phyloP scores from a whole-genome alignment of 345 rosid genomes.

The Salix koriyanagi region DNA sequence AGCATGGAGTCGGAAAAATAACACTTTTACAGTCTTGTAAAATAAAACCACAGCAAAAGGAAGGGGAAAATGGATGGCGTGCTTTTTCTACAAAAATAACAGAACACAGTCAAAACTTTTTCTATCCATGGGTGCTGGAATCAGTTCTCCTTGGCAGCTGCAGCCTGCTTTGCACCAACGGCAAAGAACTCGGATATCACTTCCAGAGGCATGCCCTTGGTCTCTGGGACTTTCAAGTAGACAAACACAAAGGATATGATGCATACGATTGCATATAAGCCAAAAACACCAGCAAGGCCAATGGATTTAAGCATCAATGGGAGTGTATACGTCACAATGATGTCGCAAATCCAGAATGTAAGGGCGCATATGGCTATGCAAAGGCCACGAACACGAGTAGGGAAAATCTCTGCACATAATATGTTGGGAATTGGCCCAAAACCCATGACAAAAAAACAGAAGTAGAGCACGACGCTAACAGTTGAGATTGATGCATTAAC shows the following conservation, averaged over 20 bases:
- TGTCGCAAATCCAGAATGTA: constrained; percentile 74
- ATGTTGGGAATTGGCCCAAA: constrained; percentile 95
- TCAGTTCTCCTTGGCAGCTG: constrained; percentile 47
- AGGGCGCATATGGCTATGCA: constrained; percentile 93
- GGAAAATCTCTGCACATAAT: constrained; percentile 93
- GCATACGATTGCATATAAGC: constrained; percentile 69
- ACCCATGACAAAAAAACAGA: constrained; percentile 96
- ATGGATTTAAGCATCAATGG: constrained; percentile 72
- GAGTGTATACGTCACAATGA: constrained; percentile 76
- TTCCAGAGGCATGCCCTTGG: constrained; percentile 98
- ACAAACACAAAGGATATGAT: constrained; percentile 64
- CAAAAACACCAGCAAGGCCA: constrained; percentile 82
- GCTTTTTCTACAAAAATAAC: constrained; percentile 15
- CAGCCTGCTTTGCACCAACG: constrained; percentile 72
- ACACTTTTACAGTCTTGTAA: constrained; percentile 1
- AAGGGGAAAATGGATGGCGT: not conserved
- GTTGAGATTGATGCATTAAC: constrained; percentile 69
- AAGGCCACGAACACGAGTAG: constrained; percentile 82
- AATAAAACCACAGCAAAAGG: not conserved
- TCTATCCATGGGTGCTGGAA: not conserved
- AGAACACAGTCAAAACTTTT: constrained; percentile 20
- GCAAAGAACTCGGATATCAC: constrained; percentile 87
- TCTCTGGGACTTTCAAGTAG: constrained; percentile 81
- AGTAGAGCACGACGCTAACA: constrained; percentile 58
- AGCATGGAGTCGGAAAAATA: not conserved